Base-by-base conservation (phyloP, 139 green algal genomes). In the Prasinococcaceae sp. region DNA sequence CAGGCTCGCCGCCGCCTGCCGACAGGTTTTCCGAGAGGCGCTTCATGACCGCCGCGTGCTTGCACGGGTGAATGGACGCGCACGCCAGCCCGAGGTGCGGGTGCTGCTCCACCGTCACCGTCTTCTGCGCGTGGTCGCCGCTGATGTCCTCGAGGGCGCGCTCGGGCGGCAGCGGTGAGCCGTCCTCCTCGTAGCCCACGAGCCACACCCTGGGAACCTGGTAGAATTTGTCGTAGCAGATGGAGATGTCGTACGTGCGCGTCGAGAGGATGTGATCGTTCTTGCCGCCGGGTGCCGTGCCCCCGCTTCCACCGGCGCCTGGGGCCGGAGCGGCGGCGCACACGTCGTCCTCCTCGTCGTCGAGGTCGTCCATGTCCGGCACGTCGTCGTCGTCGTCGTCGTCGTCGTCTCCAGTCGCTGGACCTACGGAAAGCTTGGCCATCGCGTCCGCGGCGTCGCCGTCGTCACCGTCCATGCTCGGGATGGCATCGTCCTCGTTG, bases 221-320 rank as follows among this genome's bases (percentile, higher is more conserved):
- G 26, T 79, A 79, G 37, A 69, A 79, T 44, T 79, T 79, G 57
- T 79, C 70, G 47, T 74, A 79, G 17, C 61, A 66, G 61, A 79
- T 68, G 43, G 24, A 68, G 14, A 79, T 26, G 41, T 79, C 70
- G 40, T 79, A 79, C 16, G 70, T 79, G 24, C 70, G 40, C 14
- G 70, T 79, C 17, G 33, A 42, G 17, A 79, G 25, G 38, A 79
- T 78, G 53, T 78, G 17, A 42, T 42, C 36, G 36, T 42, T 42
- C 23, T 27, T 27, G 42, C 24, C 14, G 36, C 36, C 17, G 36
- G n/a, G n/a, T n/a, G n/a, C n/a, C n/a, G n/a, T n/a, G n/a, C n/a
- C n/a, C n/a, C n/a, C n/a, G n/a, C n/a, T n/a, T n/a, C n/a, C n/a
- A n/a, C n/a, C n/a, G n/a, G n/a, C n/a, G n/a, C n/a, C n/a, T n/a